phyloP scores from a whole-genome alignment of 768 basidiomycete genomes.

The Boletellus ananas region DNA sequence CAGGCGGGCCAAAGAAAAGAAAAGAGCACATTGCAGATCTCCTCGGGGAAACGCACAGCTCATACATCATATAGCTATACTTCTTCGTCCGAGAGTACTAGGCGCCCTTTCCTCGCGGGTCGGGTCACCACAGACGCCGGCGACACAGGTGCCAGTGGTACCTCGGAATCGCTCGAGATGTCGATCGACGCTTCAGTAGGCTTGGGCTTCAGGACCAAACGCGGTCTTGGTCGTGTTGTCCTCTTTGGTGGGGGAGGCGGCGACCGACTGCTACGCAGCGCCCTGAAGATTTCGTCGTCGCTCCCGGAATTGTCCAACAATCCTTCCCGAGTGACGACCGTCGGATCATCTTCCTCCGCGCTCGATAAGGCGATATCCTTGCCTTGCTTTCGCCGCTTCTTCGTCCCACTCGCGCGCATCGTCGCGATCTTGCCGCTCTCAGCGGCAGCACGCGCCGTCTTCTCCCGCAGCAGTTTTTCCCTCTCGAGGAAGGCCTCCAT shows the following conservation, averaged over 20 bases:
- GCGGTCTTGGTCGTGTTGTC: conserved; percentile 35
- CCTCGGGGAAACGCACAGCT: conserved; percentile 4
- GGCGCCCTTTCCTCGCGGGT: conserved; percentile 24
- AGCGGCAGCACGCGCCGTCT: conserved; percentile 44
- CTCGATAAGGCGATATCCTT: conserved; percentile 47
- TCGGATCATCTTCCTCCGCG: conserved; percentile 23
- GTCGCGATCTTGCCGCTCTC: conserved; percentile 38
- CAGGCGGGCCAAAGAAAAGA: background rate
- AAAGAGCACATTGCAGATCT: conserved; percentile 2
- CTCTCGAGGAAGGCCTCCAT: conserved; percentile 79
- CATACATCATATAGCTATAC: conserved; percentile 16
- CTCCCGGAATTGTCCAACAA: conserved; percentile 20
- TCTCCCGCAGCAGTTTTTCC: conserved; percentile 61
- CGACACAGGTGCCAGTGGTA: background rate
- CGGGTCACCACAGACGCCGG: conserved; percentile 6
- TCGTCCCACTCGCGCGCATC: conserved; percentile 48
- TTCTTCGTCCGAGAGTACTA: conserved; percentile 41
- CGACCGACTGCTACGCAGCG: conserved; percentile 24
- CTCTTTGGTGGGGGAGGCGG: conserved; percentile 16
- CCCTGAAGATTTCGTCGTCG: conserved; percentile 24
- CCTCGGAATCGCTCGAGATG: conserved; percentile 24
- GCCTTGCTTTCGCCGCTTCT: conserved; percentile 51
- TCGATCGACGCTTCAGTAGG: conserved; percentile 8
- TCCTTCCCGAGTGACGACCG: conserved; percentile 10
- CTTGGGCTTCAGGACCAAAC: conserved; percentile 38